Percentiles rank a stretch among this genome's conserved stretches.
These are phyloP conservation scores for Candida ficus DNA, from an alignment of 805 yeast genomes.

Conservation along the genomic window DNA sequence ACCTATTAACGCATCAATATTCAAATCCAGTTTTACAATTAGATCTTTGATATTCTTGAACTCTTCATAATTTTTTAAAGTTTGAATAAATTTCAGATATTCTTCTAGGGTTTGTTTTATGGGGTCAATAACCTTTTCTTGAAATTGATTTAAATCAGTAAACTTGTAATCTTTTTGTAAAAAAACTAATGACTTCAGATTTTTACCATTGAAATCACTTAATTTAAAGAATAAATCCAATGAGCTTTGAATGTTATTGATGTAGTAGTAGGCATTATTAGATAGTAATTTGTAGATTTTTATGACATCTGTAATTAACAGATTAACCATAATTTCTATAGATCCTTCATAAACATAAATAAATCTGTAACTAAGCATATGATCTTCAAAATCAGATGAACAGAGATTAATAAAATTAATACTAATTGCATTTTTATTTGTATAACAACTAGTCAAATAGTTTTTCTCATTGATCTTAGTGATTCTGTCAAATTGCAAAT, in stretches of 20 bases:
- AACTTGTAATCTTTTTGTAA: background rate
- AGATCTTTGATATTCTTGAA: background rate
- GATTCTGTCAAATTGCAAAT: background rate
- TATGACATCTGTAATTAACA: constrained; percentile 1
- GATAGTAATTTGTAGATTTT: background rate
- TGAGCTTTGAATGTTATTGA: constrained; percentile 5
- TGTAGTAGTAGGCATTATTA: background rate
- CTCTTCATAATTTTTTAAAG: background rate
- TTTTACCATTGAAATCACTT: constrained; percentile 1
- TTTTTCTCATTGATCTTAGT: background rate
- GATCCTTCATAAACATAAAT: constrained; percentile 1
- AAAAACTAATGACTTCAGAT: background rate
- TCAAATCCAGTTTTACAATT: background rate
- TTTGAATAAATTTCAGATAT: background rate
- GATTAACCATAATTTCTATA: background rate
- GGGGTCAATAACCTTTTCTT: background rate
- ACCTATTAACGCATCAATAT: constrained; percentile 3
- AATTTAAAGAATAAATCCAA: constrained; percentile 3
- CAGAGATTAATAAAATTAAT: constrained; percentile 1
- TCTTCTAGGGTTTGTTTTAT: background rate
- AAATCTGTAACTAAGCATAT: background rate
- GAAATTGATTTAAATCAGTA: background rate
- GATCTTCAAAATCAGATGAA: constrained; percentile 2
- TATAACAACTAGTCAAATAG: background rate
- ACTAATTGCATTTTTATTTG: background rate